Evolutionary conservation across 345 rosid species (phyloP).

Genomic region (Viola odorata): DNA sequence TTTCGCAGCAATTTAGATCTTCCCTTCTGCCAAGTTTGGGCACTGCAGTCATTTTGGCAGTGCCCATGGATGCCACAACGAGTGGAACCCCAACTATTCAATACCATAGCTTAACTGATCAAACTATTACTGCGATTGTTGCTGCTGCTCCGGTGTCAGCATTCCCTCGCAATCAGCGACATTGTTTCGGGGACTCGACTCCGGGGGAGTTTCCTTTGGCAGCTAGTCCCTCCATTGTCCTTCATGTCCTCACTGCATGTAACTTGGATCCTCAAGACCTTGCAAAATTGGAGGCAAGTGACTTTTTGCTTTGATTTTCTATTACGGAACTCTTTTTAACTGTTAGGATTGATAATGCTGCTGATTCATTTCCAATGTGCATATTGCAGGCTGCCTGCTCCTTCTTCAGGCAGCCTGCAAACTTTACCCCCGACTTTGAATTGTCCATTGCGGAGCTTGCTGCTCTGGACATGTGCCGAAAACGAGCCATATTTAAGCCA

Average conservation of each 20-base stretch:
- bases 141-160: conserved; percentile 43
- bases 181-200: conserved; percentile 66
- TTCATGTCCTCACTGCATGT: conserved; percentile 84
- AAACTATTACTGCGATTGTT: conserved; percentile 48
- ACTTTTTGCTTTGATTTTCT: conserved; percentile 10
- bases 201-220: conserved; percentile 99
- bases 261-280: conserved; percentile 90
- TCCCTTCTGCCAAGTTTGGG: conserved; percentile 30
- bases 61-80: conserved; percentile 90
- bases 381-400: conserved; percentile 83
- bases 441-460: conserved; percentile 89
- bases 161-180: conserved; percentile 66
- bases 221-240: conserved; percentile 85
- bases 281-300: conserved; percentile 90
- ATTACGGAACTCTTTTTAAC: conserved; percentile 6
- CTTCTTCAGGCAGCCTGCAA: conserved; percentile 93
- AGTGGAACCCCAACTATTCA: conserved; percentile 64
- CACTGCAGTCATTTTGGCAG: conserved; percentile 53
- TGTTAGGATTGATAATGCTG: conserved; percentile 50
- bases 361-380: conserved; percentile 41
- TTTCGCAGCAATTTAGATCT: conserved; percentile 28
- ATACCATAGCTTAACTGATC: conserved; percentile 68
- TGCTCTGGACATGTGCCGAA: conserved; percentile 88
- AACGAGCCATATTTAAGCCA: conserved; percentile 71
- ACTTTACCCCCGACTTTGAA: conserved; percentile 65